Conservation (phyloP, 139 green algal species). For the Tetraselmis chui region DNA sequence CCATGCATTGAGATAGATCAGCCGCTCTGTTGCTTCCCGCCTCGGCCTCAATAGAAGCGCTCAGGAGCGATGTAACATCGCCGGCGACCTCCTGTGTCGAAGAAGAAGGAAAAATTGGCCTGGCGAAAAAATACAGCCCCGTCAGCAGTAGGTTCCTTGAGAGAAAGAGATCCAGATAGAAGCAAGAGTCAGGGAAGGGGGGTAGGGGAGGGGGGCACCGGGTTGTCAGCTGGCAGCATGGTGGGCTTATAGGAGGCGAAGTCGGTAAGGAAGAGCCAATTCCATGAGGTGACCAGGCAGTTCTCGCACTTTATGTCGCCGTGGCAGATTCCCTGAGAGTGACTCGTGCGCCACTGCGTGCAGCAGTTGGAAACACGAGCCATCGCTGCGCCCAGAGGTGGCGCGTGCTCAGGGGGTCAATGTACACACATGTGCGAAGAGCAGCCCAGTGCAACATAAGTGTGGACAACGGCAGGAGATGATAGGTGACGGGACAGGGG, state of each 20-base stretch:
- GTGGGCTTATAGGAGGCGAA: slow-evolving; percentile 91
- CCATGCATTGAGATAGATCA: not conserved
- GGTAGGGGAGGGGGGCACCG: slow-evolving; percentile 48
- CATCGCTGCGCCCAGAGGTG: slow-evolving; percentile 60
- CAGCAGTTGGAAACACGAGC: slow-evolving; percentile 89
- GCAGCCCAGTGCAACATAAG: too few relatives aligned
- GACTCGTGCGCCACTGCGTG: slow-evolving; percentile 60
- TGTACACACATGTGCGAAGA: too few relatives aligned
- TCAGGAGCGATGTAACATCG: slow-evolving; percentile 92
- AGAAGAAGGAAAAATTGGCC: slow-evolving; percentile 96
- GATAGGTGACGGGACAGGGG: too few relatives aligned
- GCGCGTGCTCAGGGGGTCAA: too few relatives aligned
- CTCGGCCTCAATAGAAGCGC: slow-evolving; percentile 63
- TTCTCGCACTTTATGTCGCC: slow-evolving; percentile 96
- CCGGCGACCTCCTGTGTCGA: slow-evolving; percentile 81
- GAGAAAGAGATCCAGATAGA: too few relatives aligned
- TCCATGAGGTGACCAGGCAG: slow-evolving; percentile 87
- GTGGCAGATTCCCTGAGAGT: slow-evolving; percentile 73
- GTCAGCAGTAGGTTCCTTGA: too few relatives aligned
- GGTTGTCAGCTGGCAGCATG: slow-evolving; percentile 88
- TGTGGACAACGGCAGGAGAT: too few relatives aligned
- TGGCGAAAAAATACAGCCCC: too few relatives aligned
- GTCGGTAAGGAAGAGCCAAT: slow-evolving; percentile 85
- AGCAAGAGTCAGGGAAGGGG: too few relatives aligned
- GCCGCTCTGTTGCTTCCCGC: slow-evolving; percentile 7